Conservation (phyloP, 2,329 filamentous ascomycete genomes). For the Ceratocystis cubensis region DNA sequence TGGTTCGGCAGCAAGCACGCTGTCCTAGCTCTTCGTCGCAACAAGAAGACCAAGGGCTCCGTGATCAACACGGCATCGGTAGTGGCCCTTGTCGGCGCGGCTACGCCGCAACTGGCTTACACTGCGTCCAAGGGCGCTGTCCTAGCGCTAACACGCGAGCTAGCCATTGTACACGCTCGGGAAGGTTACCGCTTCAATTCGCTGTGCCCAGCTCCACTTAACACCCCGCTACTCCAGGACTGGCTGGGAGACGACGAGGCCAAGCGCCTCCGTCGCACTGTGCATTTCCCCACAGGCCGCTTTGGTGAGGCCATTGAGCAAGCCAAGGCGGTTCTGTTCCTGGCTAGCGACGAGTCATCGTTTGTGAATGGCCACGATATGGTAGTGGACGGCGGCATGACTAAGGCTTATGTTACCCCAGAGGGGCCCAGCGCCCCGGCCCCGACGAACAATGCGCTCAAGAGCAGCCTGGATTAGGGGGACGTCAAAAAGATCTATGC, state of each 20-base stretch:
- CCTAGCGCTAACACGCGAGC: constrained; percentile 74
- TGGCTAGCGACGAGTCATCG: constrained; percentile 62
- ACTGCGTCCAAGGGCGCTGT: constrained; percentile 91
- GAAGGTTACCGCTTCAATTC: constrained; percentile 85
- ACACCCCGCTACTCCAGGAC: constrained; percentile 69
- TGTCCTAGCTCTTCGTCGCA: constrained; percentile 61
- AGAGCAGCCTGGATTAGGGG: constrained; percentile 25
- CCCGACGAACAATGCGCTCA: constrained; percentile 49
- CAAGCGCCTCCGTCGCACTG: constrained; percentile 57
- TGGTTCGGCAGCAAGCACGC: constrained; percentile 94
- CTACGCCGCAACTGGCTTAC: constrained; percentile 82
- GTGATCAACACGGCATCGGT: constrained; percentile 90
- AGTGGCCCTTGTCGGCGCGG: constrained; percentile 74
- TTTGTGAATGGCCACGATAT: constrained; percentile 63
- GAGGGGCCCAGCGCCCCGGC: constrained; percentile 29
- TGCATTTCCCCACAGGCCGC: constrained; percentile 62
- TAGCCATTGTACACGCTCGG: constrained; percentile 82
- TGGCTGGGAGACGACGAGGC: constrained; percentile 60
- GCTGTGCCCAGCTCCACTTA: constrained; percentile 79
- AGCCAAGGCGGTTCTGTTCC: constrained; percentile 59
- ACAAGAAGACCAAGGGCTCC: constrained; percentile 66
- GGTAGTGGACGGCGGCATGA: constrained; percentile 60
- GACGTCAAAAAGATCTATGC: no score
- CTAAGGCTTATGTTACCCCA: constrained; percentile 35
- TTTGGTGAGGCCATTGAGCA: constrained; percentile 71